Conservation (phyloP, 495 filamentous ascomycete species). For the Cercophora newfieldiana region DNA sequence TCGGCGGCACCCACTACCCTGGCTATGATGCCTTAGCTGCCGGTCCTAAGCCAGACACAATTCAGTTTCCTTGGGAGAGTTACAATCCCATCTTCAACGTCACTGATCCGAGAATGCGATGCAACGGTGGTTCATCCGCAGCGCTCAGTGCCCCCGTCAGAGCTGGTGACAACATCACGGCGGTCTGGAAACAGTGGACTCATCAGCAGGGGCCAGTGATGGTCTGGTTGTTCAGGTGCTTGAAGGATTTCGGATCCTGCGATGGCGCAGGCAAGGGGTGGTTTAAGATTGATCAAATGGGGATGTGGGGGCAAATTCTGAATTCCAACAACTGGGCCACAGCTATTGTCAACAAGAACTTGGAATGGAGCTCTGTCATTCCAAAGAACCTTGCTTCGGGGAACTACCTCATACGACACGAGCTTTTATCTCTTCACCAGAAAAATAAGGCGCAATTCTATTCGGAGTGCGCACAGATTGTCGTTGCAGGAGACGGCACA, state of each 20-base stretch:
- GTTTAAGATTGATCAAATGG: slow-evolving; percentile 55
- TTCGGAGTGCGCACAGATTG: slow-evolving; percentile 47
- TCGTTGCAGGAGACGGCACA: slow-evolving; percentile 39
- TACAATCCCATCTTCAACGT: slow-evolving; percentile 51
- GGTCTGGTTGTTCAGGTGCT: slow-evolving; percentile 48
- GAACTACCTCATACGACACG: slow-evolving; percentile 45
- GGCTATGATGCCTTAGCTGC: slow-evolving; percentile 51
- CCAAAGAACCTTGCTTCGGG: slow-evolving; percentile 38
- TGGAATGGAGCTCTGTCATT: slow-evolving; percentile 48
- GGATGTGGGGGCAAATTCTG: slow-evolving; percentile 39
- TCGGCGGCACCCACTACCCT: slow-evolving; percentile 47
- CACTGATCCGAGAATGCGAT: slow-evolving; percentile 44
- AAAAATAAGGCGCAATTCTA: slow-evolving; percentile 42
- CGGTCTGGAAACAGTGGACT: slow-evolving; percentile 54
- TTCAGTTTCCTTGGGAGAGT: slow-evolving; percentile 55
- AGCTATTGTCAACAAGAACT: slow-evolving; percentile 44
- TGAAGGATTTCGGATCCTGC: slow-evolving; percentile 36
- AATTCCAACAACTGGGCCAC: slow-evolving; percentile 55
- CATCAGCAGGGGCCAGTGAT: slow-evolving; percentile 50
- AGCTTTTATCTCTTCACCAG: slow-evolving; percentile 43
- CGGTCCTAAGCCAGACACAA: slow-evolving; percentile 42
- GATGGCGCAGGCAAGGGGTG: slow-evolving; percentile 40
- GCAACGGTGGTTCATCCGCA: slow-evolving; percentile 45
- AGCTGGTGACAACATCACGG: slow-evolving; percentile 50
- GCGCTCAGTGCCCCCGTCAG: slow-evolving; percentile 37